Percentiles rank a stretch among this genome's conserved stretches.
These are phyloP conservation scores for Xylariaceae sp. DNA, from an alignment of 2,329 filamentous ascomycete genomes.

Conservation along the genomic window DNA sequence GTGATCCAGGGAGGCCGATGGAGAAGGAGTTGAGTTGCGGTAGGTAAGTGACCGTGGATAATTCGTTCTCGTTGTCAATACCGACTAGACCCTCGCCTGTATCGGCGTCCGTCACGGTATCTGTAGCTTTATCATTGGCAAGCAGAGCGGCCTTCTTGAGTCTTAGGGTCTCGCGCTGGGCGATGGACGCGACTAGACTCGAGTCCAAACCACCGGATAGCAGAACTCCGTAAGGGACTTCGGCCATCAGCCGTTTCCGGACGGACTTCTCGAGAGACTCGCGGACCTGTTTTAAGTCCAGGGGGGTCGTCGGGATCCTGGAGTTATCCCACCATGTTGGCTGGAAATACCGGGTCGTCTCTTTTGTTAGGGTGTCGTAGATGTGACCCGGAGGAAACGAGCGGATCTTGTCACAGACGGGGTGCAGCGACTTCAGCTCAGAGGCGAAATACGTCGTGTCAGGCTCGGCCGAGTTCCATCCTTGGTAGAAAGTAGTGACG, in stretches of 20 bases:
- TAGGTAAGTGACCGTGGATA: conserved; percentile 85
- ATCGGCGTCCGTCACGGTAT: conserved; percentile 49
- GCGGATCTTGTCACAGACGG: conserved; percentile 92
- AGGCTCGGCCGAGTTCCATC: conserved; percentile 78
- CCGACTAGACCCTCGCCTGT: conserved; percentile 74
- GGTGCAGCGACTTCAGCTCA: conserved; percentile 88
- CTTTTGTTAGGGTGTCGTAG: conserved; percentile 88
- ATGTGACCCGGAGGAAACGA: conserved; percentile 93
- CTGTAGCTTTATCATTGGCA: conserved; percentile 39
- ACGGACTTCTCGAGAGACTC: conserved; percentile 84
- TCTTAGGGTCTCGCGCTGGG: conserved; percentile 83
- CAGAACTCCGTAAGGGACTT: conserved; percentile 95
- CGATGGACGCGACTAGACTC: conserved; percentile 89
- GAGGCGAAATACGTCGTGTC: conserved; percentile 92
- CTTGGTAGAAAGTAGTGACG: conserved; percentile 95
- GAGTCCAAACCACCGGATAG: conserved; percentile 95
- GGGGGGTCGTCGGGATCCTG: conserved; percentile 71
- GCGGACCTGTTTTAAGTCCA: conserved; percentile 80
- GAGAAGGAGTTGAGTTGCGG: conserved; percentile 98
- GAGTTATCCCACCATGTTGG: conserved; percentile 87
- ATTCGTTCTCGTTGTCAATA: conserved; percentile 86
- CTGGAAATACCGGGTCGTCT: conserved; percentile 82
- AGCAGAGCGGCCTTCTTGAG: conserved; percentile 63
- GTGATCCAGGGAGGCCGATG: conserved; percentile 88
- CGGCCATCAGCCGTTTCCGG: conserved; percentile 95